Evolutionary conservation across 148 eudicot genomes (phyloP).

Genomic region (Oxyria digyna): DNA sequence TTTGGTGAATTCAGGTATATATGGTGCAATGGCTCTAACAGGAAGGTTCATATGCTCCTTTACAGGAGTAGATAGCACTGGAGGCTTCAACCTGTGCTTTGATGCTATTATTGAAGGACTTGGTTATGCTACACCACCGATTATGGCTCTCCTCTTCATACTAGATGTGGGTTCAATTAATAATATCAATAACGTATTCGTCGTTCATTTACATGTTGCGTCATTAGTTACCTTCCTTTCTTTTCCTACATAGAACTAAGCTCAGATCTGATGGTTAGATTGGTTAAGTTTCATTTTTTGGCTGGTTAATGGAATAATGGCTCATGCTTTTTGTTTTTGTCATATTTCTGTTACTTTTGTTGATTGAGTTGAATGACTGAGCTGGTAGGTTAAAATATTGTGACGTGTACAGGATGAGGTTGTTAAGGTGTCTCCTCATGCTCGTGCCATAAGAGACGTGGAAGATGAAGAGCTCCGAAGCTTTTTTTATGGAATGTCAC

Average conservation of each 20-base stretch:
- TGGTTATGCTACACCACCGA: slow-evolving; percentile 96
- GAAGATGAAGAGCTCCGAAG: slow-evolving; percentile 94
- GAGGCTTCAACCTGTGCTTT: slow-evolving; percentile 58
- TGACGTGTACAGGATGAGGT: slow-evolving; percentile 71
- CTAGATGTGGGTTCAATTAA: slow-evolving; percentile 48
- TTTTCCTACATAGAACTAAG: not conserved
- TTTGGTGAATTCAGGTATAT: slow-evolving; percentile 49
- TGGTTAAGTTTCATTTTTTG: not conserved
- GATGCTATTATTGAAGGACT: slow-evolving; percentile 83
- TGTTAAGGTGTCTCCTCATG: slow-evolving; percentile 92
- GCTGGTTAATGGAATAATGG: not conserved
- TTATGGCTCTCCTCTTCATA: slow-evolving; percentile 95
- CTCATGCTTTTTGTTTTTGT: not conserved
- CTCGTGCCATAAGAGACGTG: slow-evolving; percentile 97
- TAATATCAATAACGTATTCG: not conserved
- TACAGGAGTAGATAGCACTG: slow-evolving; percentile 56
- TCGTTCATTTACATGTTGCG: not conserved
- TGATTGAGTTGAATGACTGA: not conserved
- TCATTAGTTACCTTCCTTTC: not conserved
- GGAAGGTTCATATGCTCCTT: slow-evolving; percentile 82
- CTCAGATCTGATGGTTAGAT: not conserved
- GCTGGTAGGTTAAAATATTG: not conserved
- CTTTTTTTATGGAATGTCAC: slow-evolving; percentile 96
- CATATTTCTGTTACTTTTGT: not conserved
- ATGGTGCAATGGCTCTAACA: slow-evolving; percentile 90